Evolutionary conservation across 192 early-diverging fungal genomes (phyloP).

Genomic region (Coemansia sp.): DNA sequence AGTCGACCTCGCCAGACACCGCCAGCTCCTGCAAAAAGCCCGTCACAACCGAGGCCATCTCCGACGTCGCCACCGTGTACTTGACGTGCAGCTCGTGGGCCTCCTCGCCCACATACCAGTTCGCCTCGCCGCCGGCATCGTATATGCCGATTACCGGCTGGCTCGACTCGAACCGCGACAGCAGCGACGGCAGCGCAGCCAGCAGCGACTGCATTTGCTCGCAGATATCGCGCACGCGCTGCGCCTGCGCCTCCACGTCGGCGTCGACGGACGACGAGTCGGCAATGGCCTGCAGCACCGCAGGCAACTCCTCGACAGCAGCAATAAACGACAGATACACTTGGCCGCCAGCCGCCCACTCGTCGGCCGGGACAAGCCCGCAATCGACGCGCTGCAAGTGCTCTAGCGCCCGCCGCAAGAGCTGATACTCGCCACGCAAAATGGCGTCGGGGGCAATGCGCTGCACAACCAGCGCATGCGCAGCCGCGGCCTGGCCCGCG

Average conservation of each 20-base stretch:
- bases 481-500: constrained; percentile 44
- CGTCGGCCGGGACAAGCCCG: constrained; percentile 4
- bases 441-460: constrained; percentile 56
- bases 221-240: constrained; percentile 21
- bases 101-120: constrained; percentile 18
- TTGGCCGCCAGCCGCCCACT: constrained; percentile 34
- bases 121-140: constrained; percentile 12
- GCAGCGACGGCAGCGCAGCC: constrained; percentile 21
- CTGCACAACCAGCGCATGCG: constrained; percentile 53
- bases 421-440: constrained; percentile 48
- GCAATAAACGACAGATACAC: constrained; percentile 35
- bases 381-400: constrained; percentile 23
- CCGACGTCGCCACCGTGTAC: constrained; percentile 33
- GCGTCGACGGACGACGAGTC: neutral
- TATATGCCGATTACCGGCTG: constrained; percentile 10
- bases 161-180: constrained; percentile 10
- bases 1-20: neutral
- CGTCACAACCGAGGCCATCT: constrained; percentile 36
- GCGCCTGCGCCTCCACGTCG: neutral
- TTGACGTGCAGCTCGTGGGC: constrained; percentile 29
- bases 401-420: constrained; percentile 33
- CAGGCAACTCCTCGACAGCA: constrained; percentile 24
- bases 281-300: constrained; percentile 21
- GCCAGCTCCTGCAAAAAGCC: constrained; percentile 21
- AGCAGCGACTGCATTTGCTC: constrained; percentile 24